phyloP scores from a whole-genome alignment of 2,329 filamentous ascomycete species.

The Chaetomiaceae sp. region DNA sequence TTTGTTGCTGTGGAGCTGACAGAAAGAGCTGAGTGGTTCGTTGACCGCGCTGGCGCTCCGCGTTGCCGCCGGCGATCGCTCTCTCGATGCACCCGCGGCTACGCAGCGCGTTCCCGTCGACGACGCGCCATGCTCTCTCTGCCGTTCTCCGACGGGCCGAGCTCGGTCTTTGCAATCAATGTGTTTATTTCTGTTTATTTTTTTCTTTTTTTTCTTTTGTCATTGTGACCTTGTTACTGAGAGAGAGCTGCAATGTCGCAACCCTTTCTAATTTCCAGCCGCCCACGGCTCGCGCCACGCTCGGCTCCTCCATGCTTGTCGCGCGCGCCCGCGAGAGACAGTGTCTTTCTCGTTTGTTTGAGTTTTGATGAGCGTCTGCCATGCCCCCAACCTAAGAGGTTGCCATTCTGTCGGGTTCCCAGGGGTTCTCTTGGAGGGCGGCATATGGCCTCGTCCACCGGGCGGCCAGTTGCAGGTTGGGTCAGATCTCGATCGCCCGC shows the following conservation, averaged over 20 bases:
- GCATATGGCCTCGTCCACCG: conserved; percentile 14
- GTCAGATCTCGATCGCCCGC: conserved; percentile 19
- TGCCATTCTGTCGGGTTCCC: conserved; percentile 27
- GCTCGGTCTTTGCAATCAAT: neutral
- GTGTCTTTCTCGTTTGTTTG: conserved; percentile 1
- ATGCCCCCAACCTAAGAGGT: conserved; percentile 13
- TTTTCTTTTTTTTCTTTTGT: neutral
- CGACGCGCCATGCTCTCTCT: neutral
- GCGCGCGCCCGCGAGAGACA: conserved; percentile 21
- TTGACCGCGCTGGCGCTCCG: neutral
- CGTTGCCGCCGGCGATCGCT: conserved; percentile 12
- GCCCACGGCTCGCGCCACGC: conserved; percentile 14
- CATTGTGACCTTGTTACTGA: conserved; percentile 15
- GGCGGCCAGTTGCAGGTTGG: conserved; percentile 25
- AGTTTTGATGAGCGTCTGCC: neutral
- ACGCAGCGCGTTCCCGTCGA: conserved; percentile 2
- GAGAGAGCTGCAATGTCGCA: conserved; percentile 13
- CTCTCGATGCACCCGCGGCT: conserved; percentile 2
- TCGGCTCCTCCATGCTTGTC: conserved; percentile 9
- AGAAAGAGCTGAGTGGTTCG: neutral
- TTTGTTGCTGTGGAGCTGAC: conserved; percentile 7
- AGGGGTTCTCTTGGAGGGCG: conserved; percentile 18
- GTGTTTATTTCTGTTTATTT: neutral
- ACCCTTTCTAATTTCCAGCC: conserved; percentile 20
- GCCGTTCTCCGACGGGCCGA: neutral